Evolutionary conservation across 2,329 filamentous ascomycete species (phyloP), one percentile per base, ranked within the genome.

Genomic region (Moelleriella libera): DNA sequence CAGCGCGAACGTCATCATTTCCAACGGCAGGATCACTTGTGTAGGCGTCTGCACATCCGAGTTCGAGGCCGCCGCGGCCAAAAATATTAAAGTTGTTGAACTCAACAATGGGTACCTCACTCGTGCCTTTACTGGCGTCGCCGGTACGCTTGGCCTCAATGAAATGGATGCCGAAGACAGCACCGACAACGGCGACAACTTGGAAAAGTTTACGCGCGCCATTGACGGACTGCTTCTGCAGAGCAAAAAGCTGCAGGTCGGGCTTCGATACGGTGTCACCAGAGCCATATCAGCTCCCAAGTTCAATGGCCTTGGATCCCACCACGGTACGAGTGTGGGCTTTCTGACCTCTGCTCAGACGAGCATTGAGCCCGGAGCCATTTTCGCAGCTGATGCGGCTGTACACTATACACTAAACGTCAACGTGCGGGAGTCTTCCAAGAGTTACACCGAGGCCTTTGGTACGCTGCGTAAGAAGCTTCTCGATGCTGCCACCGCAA

Each of bases 81-180:
- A 60, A 2, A 62, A 62, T 5, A 56, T 58, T 48, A 61, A 62
- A 44, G 57, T 66, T 2, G 59, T 84, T 30, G 47, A 64, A 6
- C 67, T 85, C 5, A 55, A 67, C 21, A 70, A 84, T 52, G 82
- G 81, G 1, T 70, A 83, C 54, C 55, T 84, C n/a, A 73, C 75
- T 5, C 67, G 72, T 5, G 68, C 78, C 0, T 72, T 83, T 51
- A 80, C 76, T 3, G 76, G 75, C 2, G 76, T 83, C 31, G 79
- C 74, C 1, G 75, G 77, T 4, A 65, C 66, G 1, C 62, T 85
- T 0, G 82, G 82, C 1, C 68, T 85, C 6, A 75, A 75, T 51
- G 80, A 77, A 47, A 83, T 85, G 47, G 72, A 76, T 49, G 68
- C 69, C 5, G 82, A 84, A 51, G 57, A 64, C 6, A 63, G 65